These are phyloP conservation scores for Colletotrichum sp. DNA, from an alignment of 2,329 filamentous ascomycete species.

Conservation along the genomic window DNA sequence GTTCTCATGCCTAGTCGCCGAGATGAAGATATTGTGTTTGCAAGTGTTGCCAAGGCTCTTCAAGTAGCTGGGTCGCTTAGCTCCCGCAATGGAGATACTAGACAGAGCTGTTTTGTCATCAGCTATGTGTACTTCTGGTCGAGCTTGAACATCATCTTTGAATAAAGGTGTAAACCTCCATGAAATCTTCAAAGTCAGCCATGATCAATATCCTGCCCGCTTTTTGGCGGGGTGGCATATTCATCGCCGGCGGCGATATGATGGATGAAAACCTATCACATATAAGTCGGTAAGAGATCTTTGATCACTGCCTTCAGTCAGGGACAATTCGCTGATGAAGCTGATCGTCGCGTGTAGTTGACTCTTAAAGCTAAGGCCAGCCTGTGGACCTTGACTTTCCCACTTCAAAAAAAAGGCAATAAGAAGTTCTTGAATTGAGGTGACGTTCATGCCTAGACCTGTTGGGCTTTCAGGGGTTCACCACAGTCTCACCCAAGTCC, in stretches of 20 bases:
- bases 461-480: background rate
- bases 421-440: background rate
- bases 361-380: accelerated
- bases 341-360: accelerated
- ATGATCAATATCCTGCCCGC: background rate
- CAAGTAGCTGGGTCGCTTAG: background rate
- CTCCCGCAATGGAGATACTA: accelerated
- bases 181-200: background rate
- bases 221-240: too few species aligned
- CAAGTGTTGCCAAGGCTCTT: background rate
- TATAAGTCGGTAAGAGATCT: background rate
- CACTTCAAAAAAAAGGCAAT: background rate
- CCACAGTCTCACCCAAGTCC: accelerated
- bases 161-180: background rate
- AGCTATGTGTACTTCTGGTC: accelerated
- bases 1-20: too few species aligned
- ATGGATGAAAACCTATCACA: accelerated
- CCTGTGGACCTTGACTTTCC: accelerated
- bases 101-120: background rate
- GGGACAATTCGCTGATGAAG: background rate
- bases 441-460: background rate
- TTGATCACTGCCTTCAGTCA: background rate
- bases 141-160: accelerated
- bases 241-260: background rate
- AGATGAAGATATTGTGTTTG: too few species aligned